Evolutionary conservation across 2,329 filamentous ascomycete genomes (phyloP), one percentile per base, ranked within the genome.

Genomic region (Pseudogymnoascus sp.): DNA sequence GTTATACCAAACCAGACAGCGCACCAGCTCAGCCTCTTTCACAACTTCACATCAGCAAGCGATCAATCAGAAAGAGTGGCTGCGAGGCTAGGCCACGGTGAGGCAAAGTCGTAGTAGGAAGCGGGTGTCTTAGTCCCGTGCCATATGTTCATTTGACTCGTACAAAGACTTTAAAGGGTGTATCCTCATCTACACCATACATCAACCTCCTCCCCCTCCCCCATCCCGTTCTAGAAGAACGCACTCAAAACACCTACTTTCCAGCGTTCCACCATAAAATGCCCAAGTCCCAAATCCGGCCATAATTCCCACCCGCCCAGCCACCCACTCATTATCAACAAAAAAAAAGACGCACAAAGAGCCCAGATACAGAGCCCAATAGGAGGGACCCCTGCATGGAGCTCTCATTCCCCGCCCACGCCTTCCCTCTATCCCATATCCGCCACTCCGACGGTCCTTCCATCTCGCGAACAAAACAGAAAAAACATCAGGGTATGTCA

Each of bases 121-220:
- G 7, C 25, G 43, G 43, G 43, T 53, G 43, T 53, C 43, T 53
- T 53, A 53, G 43, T 53, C 43, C 43, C 43, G n/a, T 30, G 25
- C 15, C 25, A 25, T 53, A 53, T 53, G 43, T 53, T 53, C 43
- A 53, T 53, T 53, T 53, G 43, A 53, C 43, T 53, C 43, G 43
- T 53, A 53, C 43, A 53, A 53, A 53, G 43, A 53, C 43, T 33
- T 53, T 53, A 53, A 53, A 43, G 30, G 9, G 43, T 53, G 43
- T 53, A 18, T 30, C 25, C 18, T 18, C 43, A 53, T 33, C 43
- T 33, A 53, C 43, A 53, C 25, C 43, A 11, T 18, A 53, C 43
- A 53, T 53, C 43, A 53, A 50, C 14, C 22, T 6, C 18, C 22
- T 5, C 22, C 22, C 22, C 2, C 43, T 25, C 43, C 30, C 43